These are phyloP conservation scores for Alternaria alternata DNA, from an alignment of 2,329 filamentous ascomycete species.

Conservation along the genomic window DNA sequence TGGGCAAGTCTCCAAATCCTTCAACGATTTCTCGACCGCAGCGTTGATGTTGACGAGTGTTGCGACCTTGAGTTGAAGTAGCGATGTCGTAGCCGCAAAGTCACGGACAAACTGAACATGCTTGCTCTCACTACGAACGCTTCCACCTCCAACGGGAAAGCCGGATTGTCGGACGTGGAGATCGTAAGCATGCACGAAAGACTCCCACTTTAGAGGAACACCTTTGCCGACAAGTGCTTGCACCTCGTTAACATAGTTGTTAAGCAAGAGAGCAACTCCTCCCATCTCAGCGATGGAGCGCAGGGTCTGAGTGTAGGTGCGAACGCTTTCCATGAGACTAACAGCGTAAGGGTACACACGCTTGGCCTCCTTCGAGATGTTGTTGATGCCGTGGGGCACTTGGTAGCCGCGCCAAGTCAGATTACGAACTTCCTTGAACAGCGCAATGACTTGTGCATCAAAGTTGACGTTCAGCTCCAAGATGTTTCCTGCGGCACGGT, in stretches of 20 bases:
- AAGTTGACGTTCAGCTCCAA: slow-evolving; percentile 95
- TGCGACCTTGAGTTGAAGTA: slow-evolving; percentile 86
- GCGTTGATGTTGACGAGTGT: slow-evolving; percentile 80
- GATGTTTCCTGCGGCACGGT: slow-evolving; percentile 87
- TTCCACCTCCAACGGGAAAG: slow-evolving; percentile 67
- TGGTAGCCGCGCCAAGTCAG: slow-evolving; percentile 93
- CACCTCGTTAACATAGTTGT: slow-evolving; percentile 90
- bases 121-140: slow-evolving; percentile 76
- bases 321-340: slow-evolving; percentile 98
- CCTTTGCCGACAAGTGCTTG: slow-evolving; percentile 85
- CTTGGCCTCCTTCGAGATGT: slow-evolving; percentile 98
- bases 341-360: slow-evolving; percentile 97
- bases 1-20: slow-evolving; percentile 82
- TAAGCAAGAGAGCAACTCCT: slow-evolving; percentile 85
- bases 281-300: slow-evolving; percentile 85
- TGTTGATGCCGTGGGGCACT: slow-evolving; percentile 92
- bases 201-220: slow-evolving; percentile 92
- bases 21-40: slow-evolving; percentile 81
- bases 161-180: slow-evolving; percentile 75
- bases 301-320: slow-evolving; percentile 87
- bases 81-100: slow-evolving; percentile 85
- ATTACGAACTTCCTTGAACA: slow-evolving; percentile 99
- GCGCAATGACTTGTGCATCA: slow-evolving; percentile 92
- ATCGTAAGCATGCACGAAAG: slow-evolving; percentile 96
- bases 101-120: slow-evolving; percentile 97